These are phyloP conservation scores for Candida tetrigidarum DNA, from an alignment of 1,139 yeast species.

Conservation along the genomic window DNA sequence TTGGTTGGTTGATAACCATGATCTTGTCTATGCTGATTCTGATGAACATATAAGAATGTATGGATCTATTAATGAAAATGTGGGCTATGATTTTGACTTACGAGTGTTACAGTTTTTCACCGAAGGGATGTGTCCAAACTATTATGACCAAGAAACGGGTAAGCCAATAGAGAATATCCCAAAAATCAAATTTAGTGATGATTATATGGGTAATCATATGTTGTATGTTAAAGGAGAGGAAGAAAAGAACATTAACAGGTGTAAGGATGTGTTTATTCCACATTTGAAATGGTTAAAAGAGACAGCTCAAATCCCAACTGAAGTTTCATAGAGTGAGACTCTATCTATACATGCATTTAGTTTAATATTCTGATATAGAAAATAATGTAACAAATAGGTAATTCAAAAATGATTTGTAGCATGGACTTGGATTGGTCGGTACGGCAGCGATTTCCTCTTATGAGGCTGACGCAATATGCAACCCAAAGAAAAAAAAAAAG, in stretches of 20 bases:
- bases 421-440: too few species aligned
- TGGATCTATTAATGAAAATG: constrained; percentile 39
- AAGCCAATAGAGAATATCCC: constrained; percentile 30
- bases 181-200: constrained; percentile 21
- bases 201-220: constrained; percentile 42
- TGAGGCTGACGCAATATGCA: too few species aligned
- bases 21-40: constrained; percentile 40
- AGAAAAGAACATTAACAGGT: constrained; percentile 31
- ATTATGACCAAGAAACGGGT: constrained; percentile 33
- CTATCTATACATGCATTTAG: too few species aligned
- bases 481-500: too few species aligned
- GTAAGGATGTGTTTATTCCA: constrained; percentile 42
- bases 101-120: constrained; percentile 41
- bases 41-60: constrained; percentile 53
- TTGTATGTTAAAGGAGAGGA: constrained; percentile 29
- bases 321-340: constrained; percentile 1
- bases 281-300: constrained; percentile 44
- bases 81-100: constrained; percentile 59
- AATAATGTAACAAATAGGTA: too few species aligned
- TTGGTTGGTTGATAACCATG: constrained; percentile 50
- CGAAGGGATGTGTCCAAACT: constrained; percentile 43
- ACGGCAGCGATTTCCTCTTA: too few species aligned
- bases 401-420: too few species aligned
- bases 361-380: too few species aligned
- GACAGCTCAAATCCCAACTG: constrained; percentile 19